Base-by-base conservation (phyloP, 495 filamentous ascomycete species). In the Usnea hakonensis region DNA sequence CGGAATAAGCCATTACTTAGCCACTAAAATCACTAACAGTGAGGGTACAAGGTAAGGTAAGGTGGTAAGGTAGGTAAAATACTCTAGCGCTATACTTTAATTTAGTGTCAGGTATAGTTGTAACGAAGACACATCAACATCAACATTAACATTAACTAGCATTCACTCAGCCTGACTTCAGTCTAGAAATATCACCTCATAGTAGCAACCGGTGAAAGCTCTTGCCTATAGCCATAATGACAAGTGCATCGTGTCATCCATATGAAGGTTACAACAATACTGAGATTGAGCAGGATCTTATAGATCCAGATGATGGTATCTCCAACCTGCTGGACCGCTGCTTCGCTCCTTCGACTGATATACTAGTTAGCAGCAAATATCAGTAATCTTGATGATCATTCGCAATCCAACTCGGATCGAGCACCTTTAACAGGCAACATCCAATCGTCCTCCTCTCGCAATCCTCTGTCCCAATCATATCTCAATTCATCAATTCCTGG, bases 241-340 rank as follows among this genome's bases (percentile, higher is more conserved):
- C 78, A 38, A 79, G 74, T 65, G 71, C 73, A 67, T 67, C 76
- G 40, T 66, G 73, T 59, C 72, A 78, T 54, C 66, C 71, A 23
- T 70, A 69, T 50, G 78, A 84, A 66, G 79, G 83, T 69, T 85
- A 87, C 71, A 82, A 88, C 71, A 80, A 82, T 65, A 84, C 88
- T n/a, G 78, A 87, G 44, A 81, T 93, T 57, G 90, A 93, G 65
- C 86, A 91, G 66, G 91, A 96, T 69, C 75, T 96, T 67, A 96
- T 97, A 75, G 94, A 98, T 73, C 90, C 93, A 5, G 93, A 97
- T 77, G 90, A 97, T 78, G 90, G 94, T 96, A 73, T 67, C 44
- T 21, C 52, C 53, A 7, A 30, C 33, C 46, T 33, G 14, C 37
- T 30, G 17, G 14, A 23, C 13, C 36, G 11, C 52, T 55, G 28